phyloP scores from a whole-genome alignment of 768 basidiomycete species.

The Pisolithus marmoratus region DNA sequence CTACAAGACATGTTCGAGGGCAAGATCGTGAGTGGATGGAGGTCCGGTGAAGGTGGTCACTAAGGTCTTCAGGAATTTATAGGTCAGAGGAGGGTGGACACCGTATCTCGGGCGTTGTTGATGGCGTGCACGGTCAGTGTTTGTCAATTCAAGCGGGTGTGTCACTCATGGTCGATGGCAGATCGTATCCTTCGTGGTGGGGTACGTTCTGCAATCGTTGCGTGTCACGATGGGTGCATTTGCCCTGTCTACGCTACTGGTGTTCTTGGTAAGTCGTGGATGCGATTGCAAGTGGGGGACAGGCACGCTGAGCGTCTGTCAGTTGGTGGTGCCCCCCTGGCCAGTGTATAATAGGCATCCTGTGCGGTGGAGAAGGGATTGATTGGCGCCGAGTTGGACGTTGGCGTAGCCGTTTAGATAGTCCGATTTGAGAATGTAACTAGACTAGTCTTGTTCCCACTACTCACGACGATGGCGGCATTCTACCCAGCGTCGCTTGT shows the following conservation, averaged over 20 bases:
- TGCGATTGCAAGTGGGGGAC: background rate
- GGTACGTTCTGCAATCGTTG: slow-evolving; percentile 25
- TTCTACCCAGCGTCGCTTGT: slow-evolving; percentile 48
- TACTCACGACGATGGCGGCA: slow-evolving; percentile 23
- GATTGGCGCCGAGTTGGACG: too few relatives aligned
- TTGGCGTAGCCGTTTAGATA: too few relatives aligned
- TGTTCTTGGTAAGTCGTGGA: slow-evolving; percentile 16
- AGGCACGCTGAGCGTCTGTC: background rate
- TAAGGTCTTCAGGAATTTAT: slow-evolving; percentile 24
- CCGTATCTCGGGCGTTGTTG: slow-evolving; percentile 18
- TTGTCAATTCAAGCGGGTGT: background rate
- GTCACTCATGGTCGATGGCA: slow-evolving; percentile 1
- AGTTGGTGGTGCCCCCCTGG: slow-evolving; percentile 71
- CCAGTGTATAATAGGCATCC: slow-evolving; percentile 57
- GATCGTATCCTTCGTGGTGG: slow-evolving; percentile 25
- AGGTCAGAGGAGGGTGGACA: slow-evolving; percentile 24
- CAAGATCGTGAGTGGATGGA: slow-evolving; percentile 21
- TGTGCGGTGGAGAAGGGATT: slow-evolving; percentile 37
- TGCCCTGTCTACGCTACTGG: slow-evolving; percentile 11
- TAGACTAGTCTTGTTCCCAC: too few relatives aligned
- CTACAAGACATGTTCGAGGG: slow-evolving; percentile 25
- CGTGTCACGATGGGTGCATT: slow-evolving; percentile 20
- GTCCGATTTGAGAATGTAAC: too few relatives aligned
- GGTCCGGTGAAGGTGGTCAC: background rate
- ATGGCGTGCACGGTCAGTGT: slow-evolving; percentile 20